Evolutionary conservation across 2,329 filamentous ascomycete species (phyloP), one percentile per base, ranked within the genome.

Genomic region (Talaromyces sp.): DNA sequence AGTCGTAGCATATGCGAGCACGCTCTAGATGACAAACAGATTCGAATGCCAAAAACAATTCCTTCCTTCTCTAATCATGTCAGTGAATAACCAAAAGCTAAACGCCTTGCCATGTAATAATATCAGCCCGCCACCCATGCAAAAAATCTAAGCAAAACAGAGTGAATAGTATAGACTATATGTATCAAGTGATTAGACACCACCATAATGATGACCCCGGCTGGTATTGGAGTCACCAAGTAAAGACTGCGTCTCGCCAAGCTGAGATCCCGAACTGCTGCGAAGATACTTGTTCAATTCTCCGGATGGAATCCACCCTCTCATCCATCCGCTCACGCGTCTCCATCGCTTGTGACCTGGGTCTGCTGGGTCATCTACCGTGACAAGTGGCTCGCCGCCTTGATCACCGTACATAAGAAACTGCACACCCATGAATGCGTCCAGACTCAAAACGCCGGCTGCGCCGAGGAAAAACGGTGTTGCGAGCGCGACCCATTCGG

Each of bases 381-480:
- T 74, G 33, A 80, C 73, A 54, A 80, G 75, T 54, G 77, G 72
- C 59, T 69, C 73, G 41, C 72, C 72, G 21, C 70, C 72, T 1
- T 65, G 61, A 60, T 81, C 77, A 8, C 83, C 81, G 65, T 84
- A 88, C 62, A 81, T 74, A 63, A 81, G 71, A 66, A 87, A 88
- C 61, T 88, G 85, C 36, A 85, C 68, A 0, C 84, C 84, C 56
- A 88, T 81, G 25, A 80, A 80, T 0, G 78, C 84, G 68, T 88
- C 85, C 68, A 87, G 75, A 19, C 78, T 74, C 6, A 88, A 71
- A 1, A 87, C 85, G 8, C 85, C 85, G 2, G 84, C 83, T 5
- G 85, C 84, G 5, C 85, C 85, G 0, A 88, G 76, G 69, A 84
- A 87, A 69, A 88, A 88, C 0, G 85, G 85, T 11, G 80, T 70